Evolutionary conservation across 441 rosid genomes (phyloP).

Genomic region (Erodium chrysanthum): DNA sequence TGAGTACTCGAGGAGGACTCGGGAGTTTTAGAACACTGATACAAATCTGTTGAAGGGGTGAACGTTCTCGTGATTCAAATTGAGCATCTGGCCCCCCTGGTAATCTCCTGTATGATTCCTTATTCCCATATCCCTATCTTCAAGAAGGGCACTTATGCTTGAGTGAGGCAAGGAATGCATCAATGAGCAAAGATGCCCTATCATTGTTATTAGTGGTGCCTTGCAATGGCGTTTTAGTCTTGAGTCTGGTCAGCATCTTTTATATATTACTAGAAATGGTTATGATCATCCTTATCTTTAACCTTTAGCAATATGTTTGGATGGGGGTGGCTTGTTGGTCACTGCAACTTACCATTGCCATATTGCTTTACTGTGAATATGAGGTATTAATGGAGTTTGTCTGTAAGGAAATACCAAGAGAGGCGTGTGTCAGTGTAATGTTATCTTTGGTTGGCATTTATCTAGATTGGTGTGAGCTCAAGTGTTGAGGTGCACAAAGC

Average conservation of each 20-base stretch:
- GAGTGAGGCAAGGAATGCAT: background rate
- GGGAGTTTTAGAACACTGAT: no score
- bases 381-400: no score
- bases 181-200: background rate
- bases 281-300: background rate
- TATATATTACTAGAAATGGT: background rate
- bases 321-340: no score
- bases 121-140: background rate
- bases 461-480: no score
- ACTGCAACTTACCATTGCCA: no score
- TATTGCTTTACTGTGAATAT: no score
- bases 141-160: background rate
- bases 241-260: background rate
- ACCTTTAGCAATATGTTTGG: background rate
- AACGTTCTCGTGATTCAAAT: background rate
- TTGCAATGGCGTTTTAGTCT: background rate
- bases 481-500: no score
- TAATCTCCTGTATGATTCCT: background rate
- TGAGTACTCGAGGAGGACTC: no score
- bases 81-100: background rate
- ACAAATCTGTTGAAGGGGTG: background rate
- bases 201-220: background rate
- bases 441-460: no score
- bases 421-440: no score
- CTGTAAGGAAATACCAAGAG: no score